These are phyloP conservation scores for Penicillium sp. DNA, from an alignment of 2,329 filamentous ascomycete species.

Conservation along the genomic window DNA sequence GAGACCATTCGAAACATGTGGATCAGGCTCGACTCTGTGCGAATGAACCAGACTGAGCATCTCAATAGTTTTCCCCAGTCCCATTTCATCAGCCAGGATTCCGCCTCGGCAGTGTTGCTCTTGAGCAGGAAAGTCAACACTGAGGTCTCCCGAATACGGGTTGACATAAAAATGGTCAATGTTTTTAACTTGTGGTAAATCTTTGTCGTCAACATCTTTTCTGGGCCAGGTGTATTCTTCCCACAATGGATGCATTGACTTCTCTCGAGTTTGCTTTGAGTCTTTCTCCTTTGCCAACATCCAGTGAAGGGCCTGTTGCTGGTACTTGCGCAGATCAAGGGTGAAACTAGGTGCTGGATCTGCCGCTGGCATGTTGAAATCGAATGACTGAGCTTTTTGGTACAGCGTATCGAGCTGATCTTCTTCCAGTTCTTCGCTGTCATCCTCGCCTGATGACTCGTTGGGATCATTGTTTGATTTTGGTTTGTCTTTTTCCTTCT, in stretches of 20 bases:
- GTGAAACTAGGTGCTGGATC: slow-evolving; percentile 79
- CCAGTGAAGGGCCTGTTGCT: slow-evolving; percentile 94
- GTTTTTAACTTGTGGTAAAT: slow-evolving; percentile 62
- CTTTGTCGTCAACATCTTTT: slow-evolving; percentile 81
- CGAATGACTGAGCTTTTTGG: slow-evolving; percentile 93
- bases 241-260: slow-evolving; percentile 95
- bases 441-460: slow-evolving; percentile 64
- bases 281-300: slow-evolving; percentile 93
- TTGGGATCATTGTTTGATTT: slow-evolving; percentile 34
- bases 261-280: slow-evolving; percentile 65
- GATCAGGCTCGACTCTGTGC: slow-evolving; percentile 60
- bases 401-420: slow-evolving; percentile 93
- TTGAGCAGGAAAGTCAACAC: slow-evolving; percentile 85
- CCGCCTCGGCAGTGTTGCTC: slow-evolving; percentile 94
- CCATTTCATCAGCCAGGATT: slow-evolving; percentile 94
- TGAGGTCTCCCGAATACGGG: slow-evolving; percentile 92
- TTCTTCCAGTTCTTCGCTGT: slow-evolving; percentile 88
- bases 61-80: slow-evolving; percentile 95
- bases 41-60: slow-evolving; percentile 93
- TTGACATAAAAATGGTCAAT: slow-evolving; percentile 88
- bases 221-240: slow-evolving; percentile 89
- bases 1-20: slow-evolving; percentile 25
- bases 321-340: slow-evolving; percentile 83
- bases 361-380: slow-evolving; percentile 85
- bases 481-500: slow-evolving; percentile 41